Conservation (phyloP, 192 early-diverging fungal species). For the Umbelopsis sp. region DNA sequence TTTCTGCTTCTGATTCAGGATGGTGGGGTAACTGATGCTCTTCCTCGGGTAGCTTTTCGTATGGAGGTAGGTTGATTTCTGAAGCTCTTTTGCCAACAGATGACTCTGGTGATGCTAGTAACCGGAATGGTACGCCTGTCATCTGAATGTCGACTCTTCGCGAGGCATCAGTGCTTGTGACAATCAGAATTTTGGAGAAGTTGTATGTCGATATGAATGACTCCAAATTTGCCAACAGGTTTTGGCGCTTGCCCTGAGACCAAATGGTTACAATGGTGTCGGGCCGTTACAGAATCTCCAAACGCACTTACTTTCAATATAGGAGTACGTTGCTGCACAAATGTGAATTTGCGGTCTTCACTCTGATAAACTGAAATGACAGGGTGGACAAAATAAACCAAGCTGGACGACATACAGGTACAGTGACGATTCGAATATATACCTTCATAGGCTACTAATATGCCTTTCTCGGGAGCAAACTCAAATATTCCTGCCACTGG, state of each 20-base stretch:
- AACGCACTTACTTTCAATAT: slow-evolving; percentile 39
- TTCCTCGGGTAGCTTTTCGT: slow-evolving; percentile 16
- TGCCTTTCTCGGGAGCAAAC: slow-evolving; percentile 26
- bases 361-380: slow-evolving; percentile 62
- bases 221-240: slow-evolving; percentile 53
- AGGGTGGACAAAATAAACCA: neutral
- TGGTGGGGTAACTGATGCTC: slow-evolving; percentile 21
- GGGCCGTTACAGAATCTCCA: neutral
- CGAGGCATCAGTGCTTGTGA: slow-evolving; percentile 72
- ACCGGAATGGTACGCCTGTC: slow-evolving; percentile 51
- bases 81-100: slow-evolving; percentile 5
- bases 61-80: slow-evolving; percentile 14
- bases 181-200: slow-evolving; percentile 60
- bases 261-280: neutral
- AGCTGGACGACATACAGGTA: neutral
- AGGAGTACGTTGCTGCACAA: slow-evolving; percentile 74
- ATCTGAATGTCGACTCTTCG: slow-evolving; percentile 65
- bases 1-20: slow-evolving; percentile 10
- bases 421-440: neutral
- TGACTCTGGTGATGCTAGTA: slow-evolving; percentile 27
- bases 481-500: slow-evolving; percentile 63
- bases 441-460: slow-evolving; percentile 54
- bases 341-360: slow-evolving; percentile 62
- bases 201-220: slow-evolving; percentile 55
- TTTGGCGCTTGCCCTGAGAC: slow-evolving; percentile 44